A percentile compares a stretch with the other conserved stretches of the same genome.
Conservation (phyloP, 352 stramenopile genomes). For the Phytophthora meadii region DNA sequence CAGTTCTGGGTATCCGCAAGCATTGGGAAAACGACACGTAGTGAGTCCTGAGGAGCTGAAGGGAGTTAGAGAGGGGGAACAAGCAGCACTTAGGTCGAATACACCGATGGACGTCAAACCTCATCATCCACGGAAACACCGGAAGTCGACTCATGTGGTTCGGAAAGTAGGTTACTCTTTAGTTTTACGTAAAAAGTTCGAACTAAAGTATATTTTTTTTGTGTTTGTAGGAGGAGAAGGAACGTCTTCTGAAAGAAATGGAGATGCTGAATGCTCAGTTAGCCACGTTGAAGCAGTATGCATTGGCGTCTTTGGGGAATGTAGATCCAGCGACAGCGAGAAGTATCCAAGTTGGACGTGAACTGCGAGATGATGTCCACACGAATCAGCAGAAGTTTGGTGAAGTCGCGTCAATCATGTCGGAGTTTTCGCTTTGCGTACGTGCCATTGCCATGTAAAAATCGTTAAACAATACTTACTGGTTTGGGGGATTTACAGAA, state of each 20-base stretch:
- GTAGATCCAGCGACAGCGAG: slow-evolving; percentile 13
- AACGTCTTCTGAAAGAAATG: slow-evolving; percentile 36
- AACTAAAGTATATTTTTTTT: too few relatives aligned
- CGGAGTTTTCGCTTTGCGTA: slow-evolving; percentile 35
- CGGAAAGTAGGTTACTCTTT: slow-evolving; percentile 18
- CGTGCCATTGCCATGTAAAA: background rate
- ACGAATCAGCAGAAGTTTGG: slow-evolving; percentile 37
- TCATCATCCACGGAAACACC: slow-evolving; percentile 23
- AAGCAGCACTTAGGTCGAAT: background rate
- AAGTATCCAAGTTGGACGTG: slow-evolving; percentile 20
- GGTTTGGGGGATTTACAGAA: slow-evolving; percentile 10
- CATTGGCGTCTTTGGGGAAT: slow-evolving; percentile 19
- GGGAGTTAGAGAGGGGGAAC: background rate
- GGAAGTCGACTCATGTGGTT: slow-evolving; percentile 32
- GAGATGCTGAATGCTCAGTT: slow-evolving; percentile 32
- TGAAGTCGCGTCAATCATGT: slow-evolving; percentile 38
- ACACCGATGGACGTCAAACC: background rate
- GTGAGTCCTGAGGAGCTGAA: slow-evolving; percentile 9
- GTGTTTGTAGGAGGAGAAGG: slow-evolving; percentile 40
- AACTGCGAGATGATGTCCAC: slow-evolving; percentile 37
- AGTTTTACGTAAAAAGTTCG: too few relatives aligned
- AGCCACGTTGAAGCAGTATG: slow-evolving; percentile 33
- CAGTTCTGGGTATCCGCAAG: background rate
- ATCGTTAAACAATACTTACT: background rate
- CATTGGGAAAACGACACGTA: slow-evolving; percentile 27